Evolutionary conservation across 768 basidiomycete species (phyloP), one percentile per base, ranked within the genome.

Genomic region (Leccinum subgranulosum): DNA sequence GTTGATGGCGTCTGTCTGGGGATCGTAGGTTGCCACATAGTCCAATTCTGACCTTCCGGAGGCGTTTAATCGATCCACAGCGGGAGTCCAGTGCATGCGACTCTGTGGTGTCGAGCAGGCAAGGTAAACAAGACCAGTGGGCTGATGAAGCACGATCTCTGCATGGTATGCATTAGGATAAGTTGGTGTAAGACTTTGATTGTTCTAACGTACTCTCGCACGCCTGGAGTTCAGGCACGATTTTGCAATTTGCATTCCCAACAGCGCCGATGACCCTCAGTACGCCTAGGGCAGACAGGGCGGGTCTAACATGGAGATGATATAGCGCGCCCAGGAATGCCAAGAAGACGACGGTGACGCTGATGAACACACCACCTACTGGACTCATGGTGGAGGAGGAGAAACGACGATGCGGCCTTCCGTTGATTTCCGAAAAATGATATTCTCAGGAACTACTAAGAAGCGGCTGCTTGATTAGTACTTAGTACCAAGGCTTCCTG

Each of bases 111-210:
- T 78, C 2, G 85, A 85, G 63, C 87, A 88, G 11, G 87, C 85
- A 8, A 87, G 77, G 62, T 84, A 88, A 12, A 88, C 49, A 21
- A 83, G 62, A 27, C 85, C 85, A 1, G 77, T 77, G 1, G 82
- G 76, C 48, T 80, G 76, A 55, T 86, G 85, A n/a, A 86, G 71
- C 4, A 84, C 77, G 28, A 82, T 66, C 66, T 87, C 86, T 88
- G 58, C 23, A 31, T 3, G 19, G 36, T 3, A 34, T 33, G 36
- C 2, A 34, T 33, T 6, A 12, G 12, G 31, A 67, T 73, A 36
- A 72, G 53, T 17, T 23, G 39, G 27, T 15, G 19, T 45, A 15
- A 56, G 29, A 23, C 23, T 23, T 23, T 27, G n/a, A 15, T 19
- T 10, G 28, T 28, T 49, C 29, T 33, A 27, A 48, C 79, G 25